Evolutionary conservation across 495 filamentous ascomycete genomes (phyloP), one percentile per base, ranked within the genome.

Genomic region (Xylaria scruposa): DNA sequence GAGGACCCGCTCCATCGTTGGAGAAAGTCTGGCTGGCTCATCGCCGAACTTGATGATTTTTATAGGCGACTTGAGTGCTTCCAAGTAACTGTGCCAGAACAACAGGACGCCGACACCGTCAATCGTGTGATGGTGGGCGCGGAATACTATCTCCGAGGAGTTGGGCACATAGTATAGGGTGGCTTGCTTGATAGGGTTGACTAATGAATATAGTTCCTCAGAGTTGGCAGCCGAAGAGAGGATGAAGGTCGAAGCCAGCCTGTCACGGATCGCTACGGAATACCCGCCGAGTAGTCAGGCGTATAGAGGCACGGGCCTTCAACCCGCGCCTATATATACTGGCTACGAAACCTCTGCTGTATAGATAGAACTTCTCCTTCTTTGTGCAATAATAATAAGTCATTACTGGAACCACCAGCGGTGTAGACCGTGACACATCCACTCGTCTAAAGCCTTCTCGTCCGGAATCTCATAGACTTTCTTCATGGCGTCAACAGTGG

Each of bases 401-500:
- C n/a, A n/a, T n/a, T n/a, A n/a, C n/a, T n/a, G n/a, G n/a, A n/a
- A n/a, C n/a, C n/a, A n/a, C n/a, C n/a, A n/a, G n/a, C n/a, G n/a
- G n/a, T n/a, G n/a, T n/a, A n/a, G n/a, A n/a, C n/a, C n/a, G n/a
- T n/a, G n/a, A n/a, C n/a, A n/a, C n/a, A n/a, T n/a, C n/a, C 74
- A 79, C 29, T 75, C 58, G 58, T 74, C 68, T 6, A 78, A 64
- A 10, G 67, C 76, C 12, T 71, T 67, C 40, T 67, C 71, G 29
- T 76, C 74, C 9, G 72, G 76, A 1, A 72, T 70, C 44, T 79
- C 76, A 46, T 79, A 79, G 3, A 79, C 73, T n/a, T n/a, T n/a
- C n/a, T n/a, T n/a, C n/a, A n/a, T n/a, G n/a, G n/a, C n/a, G n/a
- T n/a, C 76, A 21, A 70, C 36, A 10, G 53, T 76, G 4, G 72